Percentiles rank a stretch among this genome's conserved stretches.
These are phyloP conservation scores for Talaromyces liani DNA, from an alignment of 495 filamentous ascomycete genomes.

Conservation along the genomic window DNA sequence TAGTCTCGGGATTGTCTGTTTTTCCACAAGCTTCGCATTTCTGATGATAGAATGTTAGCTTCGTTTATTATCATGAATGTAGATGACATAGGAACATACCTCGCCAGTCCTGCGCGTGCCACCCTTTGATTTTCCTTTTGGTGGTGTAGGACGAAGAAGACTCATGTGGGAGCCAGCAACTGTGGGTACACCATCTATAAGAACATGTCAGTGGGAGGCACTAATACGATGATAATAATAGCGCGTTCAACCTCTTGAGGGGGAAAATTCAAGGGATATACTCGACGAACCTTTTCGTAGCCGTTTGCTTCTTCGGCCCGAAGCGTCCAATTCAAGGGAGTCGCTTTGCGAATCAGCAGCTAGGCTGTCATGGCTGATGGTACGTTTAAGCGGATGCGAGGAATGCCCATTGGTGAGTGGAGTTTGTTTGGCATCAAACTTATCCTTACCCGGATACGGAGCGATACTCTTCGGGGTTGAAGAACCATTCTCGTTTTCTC, in stretches of 20 bases:
- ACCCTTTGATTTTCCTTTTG: conserved; percentile 59
- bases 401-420: conserved; percentile 51
- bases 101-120: conserved; percentile 65
- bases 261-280: background rate
- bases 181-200: conserved; percentile 71
- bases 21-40: conserved; percentile 84
- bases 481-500: conserved; percentile 40
- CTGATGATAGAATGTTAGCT: conserved; percentile 28
- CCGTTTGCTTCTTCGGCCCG: conserved; percentile 83
- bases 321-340: conserved; percentile 58
- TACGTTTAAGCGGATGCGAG: conserved; percentile 65
- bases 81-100: conserved; percentile 38
- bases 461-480: conserved; percentile 32
- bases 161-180: conserved; percentile 97
- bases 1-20: conserved; percentile 59
- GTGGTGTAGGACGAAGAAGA: conserved; percentile 73
- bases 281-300: conserved; percentile 73
- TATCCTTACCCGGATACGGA: conserved; percentile 22
- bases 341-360: conserved; percentile 49
- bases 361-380: conserved; percentile 67
- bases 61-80: conserved; percentile 5
- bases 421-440: conserved; percentile 32
- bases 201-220: conserved; percentile 10
- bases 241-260: background rate
- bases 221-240: background rate